Percentiles rank a stretch among this genome's conserved stretches.
Conservation (phyloP, 2,329 filamentous ascomycete species). For the Epicoccum nigrum region DNA sequence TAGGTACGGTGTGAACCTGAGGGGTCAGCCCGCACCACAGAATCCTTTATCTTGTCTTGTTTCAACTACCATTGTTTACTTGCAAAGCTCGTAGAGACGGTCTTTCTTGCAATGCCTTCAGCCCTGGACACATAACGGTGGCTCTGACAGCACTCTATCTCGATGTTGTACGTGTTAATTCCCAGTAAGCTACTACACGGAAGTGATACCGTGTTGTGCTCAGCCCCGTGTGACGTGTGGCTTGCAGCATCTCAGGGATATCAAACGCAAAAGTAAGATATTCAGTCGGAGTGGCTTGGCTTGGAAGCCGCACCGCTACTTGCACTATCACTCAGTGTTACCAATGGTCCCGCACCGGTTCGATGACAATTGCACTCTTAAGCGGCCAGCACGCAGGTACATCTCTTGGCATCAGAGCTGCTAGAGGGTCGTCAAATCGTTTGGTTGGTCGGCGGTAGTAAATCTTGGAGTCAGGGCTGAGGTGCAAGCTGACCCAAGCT, state of each 20-base stretch:
- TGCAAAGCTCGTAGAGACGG: background rate
- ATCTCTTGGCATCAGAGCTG: background rate
- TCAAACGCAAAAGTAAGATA: no score
- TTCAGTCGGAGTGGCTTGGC: background rate
- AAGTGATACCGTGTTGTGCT: background rate
- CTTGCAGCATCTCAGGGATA: background rate
- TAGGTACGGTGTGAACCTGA: conserved; percentile 11
- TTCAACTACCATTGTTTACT: background rate
- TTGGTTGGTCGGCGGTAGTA: background rate
- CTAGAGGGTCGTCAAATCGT: background rate
- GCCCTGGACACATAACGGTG: no score
- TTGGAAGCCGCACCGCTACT: background rate
- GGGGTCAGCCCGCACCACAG: conserved; percentile 5
- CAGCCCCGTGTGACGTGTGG: conserved; percentile 3
- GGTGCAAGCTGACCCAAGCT: conserved; percentile 10
- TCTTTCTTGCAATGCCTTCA: no score
- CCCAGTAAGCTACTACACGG: background rate
- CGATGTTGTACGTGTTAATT: background rate
- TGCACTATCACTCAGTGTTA: no score
- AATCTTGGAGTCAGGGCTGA: conserved; percentile 1
- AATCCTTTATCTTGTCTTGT: background rate
- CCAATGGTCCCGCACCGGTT: no score
- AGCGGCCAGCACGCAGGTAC: conserved; percentile 4
- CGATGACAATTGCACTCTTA: background rate
- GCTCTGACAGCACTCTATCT: background rate